These are phyloP conservation scores for Arthrobotrys megalospora DNA, from an alignment of 2,329 filamentous ascomycete genomes.

Conservation along the genomic window DNA sequence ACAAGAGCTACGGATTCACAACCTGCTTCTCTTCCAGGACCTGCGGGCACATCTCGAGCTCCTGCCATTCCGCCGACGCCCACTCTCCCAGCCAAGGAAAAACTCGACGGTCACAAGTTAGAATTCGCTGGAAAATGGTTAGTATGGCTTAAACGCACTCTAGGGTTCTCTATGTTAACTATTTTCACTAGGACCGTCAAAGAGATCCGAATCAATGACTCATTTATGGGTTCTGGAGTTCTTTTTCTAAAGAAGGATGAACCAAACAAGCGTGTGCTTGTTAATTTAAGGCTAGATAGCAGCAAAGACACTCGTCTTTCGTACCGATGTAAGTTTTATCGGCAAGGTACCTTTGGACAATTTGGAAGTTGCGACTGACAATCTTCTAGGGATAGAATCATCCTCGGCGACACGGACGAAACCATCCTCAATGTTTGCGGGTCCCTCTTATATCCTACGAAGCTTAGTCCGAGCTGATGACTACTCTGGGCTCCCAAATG, in stretches of 20 bases:
- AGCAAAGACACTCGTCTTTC: slow-evolving; percentile 53
- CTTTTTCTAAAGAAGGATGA: slow-evolving; percentile 50
- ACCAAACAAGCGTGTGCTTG: slow-evolving; percentile 36
- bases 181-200: slow-evolving; percentile 34
- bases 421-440: slow-evolving; percentile 51
- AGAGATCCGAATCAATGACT: slow-evolving; percentile 49
- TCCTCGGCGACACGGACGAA: slow-evolving; percentile 57
- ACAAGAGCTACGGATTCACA: slow-evolving; percentile 16
- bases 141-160: background rate
- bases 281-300: slow-evolving; percentile 46
- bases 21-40: background rate
- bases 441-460: slow-evolving; percentile 52
- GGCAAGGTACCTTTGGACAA: background rate
- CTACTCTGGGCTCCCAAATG: slow-evolving; percentile 34
- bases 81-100: slow-evolving; percentile 6
- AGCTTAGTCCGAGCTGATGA: slow-evolving; percentile 58
- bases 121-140: slow-evolving; percentile 59
- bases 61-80: slow-evolving; percentile 29
- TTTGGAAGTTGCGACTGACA: background rate
- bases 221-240: slow-evolving; percentile 49
- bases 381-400: slow-evolving; percentile 45
- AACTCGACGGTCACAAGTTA: slow-evolving; percentile 41
- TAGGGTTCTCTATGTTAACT: background rate
- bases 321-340: slow-evolving; percentile 47
- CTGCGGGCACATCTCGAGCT: background rate